These are phyloP conservation scores for Moesziomyces sp. DNA, from an alignment of 1,284 basidiomycete species.

Conservation along the genomic window DNA sequence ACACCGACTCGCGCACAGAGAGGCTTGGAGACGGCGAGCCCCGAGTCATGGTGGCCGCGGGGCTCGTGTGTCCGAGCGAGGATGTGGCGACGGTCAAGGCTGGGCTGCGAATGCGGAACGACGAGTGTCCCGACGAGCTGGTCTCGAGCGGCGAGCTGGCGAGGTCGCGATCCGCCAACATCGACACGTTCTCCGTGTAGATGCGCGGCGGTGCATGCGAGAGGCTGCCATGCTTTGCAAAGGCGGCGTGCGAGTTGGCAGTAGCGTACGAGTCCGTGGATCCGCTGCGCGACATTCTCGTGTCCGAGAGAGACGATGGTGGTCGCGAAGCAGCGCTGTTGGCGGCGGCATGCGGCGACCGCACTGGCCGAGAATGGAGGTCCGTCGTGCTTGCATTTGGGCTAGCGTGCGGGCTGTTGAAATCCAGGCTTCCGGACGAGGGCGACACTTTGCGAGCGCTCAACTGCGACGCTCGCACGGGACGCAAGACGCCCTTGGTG, in stretches of 20 bases:
- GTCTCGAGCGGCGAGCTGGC: constrained; percentile 43
- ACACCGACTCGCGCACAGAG: constrained; percentile 15
- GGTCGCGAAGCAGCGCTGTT: constrained; percentile 8
- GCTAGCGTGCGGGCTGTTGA: constrained; percentile 22
- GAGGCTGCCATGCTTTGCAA: constrained; percentile 13
- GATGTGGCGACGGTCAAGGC: constrained; percentile 30
- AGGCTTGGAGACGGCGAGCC: constrained; percentile 18
- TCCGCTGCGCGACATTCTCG: constrained; percentile 16
- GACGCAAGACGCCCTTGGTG: constrained; percentile 27
- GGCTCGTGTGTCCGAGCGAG: constrained; percentile 19
- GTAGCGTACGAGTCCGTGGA: constrained; percentile 30
- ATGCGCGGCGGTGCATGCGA: constrained; percentile 22
- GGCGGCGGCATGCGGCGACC: constrained; percentile 4
- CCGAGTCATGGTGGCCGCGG: background rate
- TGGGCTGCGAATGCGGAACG: constrained; percentile 28
- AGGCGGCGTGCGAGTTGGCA: constrained; percentile 9
- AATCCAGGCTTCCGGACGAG: constrained; percentile 17
- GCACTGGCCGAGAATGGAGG: constrained; percentile 7
- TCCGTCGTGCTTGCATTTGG: constrained; percentile 23
- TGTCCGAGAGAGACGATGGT: constrained; percentile 19
- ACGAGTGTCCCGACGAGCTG: constrained; percentile 46
- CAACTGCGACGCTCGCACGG: constrained; percentile 32
- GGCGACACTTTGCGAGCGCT: constrained; percentile 27
- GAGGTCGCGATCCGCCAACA: constrained; percentile 11
- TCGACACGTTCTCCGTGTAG: constrained; percentile 14